Evolutionary conservation across 129 eudicot species (phyloP).

Genomic region (Artemisia tridentata): DNA sequence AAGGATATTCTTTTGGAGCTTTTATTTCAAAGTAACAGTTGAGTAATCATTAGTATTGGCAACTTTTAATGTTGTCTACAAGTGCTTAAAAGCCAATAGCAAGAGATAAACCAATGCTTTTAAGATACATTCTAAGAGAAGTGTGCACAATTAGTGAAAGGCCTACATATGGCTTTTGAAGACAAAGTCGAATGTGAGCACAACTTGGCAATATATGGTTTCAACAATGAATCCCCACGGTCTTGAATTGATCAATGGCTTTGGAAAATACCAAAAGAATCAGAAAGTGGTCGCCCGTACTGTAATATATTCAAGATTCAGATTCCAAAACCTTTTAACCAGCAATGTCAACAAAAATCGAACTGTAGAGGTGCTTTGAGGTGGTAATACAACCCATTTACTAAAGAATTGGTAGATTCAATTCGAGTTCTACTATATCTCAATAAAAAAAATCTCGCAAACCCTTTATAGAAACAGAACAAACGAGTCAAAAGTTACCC

Average conservation of each 20-base stretch:
- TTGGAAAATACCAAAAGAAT: slow-evolving; percentile 15
- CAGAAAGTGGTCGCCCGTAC: neutral
- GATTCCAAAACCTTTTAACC: slow-evolving; percentile 11
- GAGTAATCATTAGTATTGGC: too few species aligned
- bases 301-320: slow-evolving; percentile 2
- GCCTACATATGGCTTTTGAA: neutral
- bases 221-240: neutral
- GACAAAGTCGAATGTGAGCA: neutral
- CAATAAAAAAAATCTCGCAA: too few species aligned
- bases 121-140: neutral
- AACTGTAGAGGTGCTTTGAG: neutral
- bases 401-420: neutral
- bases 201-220: neutral
- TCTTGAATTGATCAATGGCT: slow-evolving; percentile 15
- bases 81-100: neutral
- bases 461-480: neutral
- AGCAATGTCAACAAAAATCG: neutral
- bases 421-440: too few species aligned
- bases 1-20: neutral
- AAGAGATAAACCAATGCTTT: neutral
- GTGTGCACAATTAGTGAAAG: neutral
- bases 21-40: neutral
- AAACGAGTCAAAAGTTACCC: neutral
- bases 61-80: neutral
- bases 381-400: neutral